Evolutionary conservation across 805 yeast genomes (phyloP), one percentile per base, ranked within the genome.

Genomic region (Zygosaccharomyces rouxii): DNA sequence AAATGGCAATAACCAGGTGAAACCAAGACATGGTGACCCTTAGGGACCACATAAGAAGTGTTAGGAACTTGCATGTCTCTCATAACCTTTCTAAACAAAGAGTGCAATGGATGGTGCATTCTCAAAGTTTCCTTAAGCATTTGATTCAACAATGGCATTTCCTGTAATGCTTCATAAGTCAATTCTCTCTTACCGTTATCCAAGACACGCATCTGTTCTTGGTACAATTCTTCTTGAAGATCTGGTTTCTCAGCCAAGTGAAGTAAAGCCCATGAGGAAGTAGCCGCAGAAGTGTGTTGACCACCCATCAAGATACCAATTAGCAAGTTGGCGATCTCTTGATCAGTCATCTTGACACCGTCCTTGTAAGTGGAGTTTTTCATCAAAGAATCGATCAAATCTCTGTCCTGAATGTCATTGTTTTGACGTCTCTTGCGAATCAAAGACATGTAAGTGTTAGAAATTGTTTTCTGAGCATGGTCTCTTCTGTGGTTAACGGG

Each of bases 221-320:
- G 70, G 65, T 77, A 85, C 44, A 94, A 69, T 63, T 83, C 86
- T 50, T 90, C 86, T 73, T 89, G 97, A 52, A 92, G 72, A 35
- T 86, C 85, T 40, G 95, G 95, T 61, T 80, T 76, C 60, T 85
- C 95, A 56, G 89, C 97, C 53, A 94, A 76, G 66, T 94, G 98
- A 55, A 94, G 77, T 64, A 94, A 73, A 63, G 83, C 82, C 99
- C 99, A 94, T 14, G 97, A 86, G 35, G 96, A 86, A 19, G 99
- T 94, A 21, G 98, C 79, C 38, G 98, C 94, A 54, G 96, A 86
- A 23, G 99, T 94, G 70, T 94, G 99, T 74, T 94, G 99, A 54
- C 99, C 99, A 62, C 99, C 99, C 99, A 94, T 94, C 53, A 94
- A 76, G 47, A 94, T 85, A 69, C 98, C 99, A 69, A 94, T 92